These are phyloP conservation scores for Bacterosira constricta DNA, from an alignment of 108 stramenopile genomes.

Conservation along the genomic window DNA sequence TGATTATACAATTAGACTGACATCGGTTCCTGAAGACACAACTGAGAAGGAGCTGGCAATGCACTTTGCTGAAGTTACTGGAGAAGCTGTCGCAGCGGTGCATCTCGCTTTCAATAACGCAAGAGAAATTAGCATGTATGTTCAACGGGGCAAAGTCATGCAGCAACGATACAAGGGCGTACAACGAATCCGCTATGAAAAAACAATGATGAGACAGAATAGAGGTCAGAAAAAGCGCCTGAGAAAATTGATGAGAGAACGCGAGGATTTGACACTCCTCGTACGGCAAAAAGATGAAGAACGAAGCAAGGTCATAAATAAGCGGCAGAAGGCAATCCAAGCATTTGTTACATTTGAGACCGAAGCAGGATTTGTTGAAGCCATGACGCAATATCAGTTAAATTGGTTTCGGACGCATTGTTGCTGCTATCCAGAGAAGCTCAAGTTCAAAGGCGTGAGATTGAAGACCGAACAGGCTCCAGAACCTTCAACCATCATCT, in stretches of 20 bases:
- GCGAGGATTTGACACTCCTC: slow-evolving; percentile 35
- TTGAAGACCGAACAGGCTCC: slow-evolving; percentile 53
- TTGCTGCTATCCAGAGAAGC: slow-evolving; percentile 50
- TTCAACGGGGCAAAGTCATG: slow-evolving; percentile 57
- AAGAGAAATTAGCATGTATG: slow-evolving; percentile 56
- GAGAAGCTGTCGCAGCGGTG: slow-evolving; percentile 54
- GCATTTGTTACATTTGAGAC: slow-evolving; percentile 71
- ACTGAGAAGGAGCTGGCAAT: slow-evolving; percentile 55
- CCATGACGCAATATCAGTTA: slow-evolving; percentile 48
- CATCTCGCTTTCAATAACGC: slow-evolving; percentile 68
- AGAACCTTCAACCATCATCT: slow-evolving; percentile 73
- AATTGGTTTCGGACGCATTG: slow-evolving; percentile 49
- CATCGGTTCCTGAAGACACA: slow-evolving; percentile 50
- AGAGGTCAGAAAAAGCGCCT: slow-evolving; percentile 30
- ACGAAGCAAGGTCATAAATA: slow-evolving; percentile 21
- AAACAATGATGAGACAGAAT: slow-evolving; percentile 28
- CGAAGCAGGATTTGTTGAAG: slow-evolving; percentile 51
- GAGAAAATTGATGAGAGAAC: slow-evolving; percentile 34
- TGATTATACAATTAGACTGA: slow-evolving; percentile 59
- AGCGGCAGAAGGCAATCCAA: slow-evolving; percentile 51
- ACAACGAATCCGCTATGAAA: slow-evolving; percentile 55
- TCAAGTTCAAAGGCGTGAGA: slow-evolving; percentile 49
- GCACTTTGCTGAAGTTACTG: slow-evolving; percentile 57
- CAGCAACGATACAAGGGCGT: slow-evolving; percentile 47
- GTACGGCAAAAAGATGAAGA: slow-evolving; percentile 49